phyloP scores from a whole-genome alignment of 139 green algal species.

The Mesotaenium endlicherianum region DNA sequence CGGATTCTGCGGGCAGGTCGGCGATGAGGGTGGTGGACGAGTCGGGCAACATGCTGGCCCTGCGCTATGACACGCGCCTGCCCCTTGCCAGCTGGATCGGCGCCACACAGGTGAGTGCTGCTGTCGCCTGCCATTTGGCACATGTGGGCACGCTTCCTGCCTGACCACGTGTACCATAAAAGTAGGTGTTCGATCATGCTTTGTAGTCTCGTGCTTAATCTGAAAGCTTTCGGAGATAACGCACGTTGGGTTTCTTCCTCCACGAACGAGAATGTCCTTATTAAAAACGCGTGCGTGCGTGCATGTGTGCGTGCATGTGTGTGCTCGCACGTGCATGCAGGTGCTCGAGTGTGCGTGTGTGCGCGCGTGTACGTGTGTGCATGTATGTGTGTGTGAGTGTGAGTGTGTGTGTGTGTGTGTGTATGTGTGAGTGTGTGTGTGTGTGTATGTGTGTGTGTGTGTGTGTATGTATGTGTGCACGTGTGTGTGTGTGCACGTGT shows the following conservation, averaged over 20 bases:
- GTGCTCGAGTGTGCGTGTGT: neutral
- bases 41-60: conserved; percentile 9
- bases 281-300: too few relatives aligned
- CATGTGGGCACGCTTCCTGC: neutral
- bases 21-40: conserved; percentile 12
- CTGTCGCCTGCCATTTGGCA: too few relatives aligned
- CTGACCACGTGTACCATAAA: neutral
- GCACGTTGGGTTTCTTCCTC: too few relatives aligned
- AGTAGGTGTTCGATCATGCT: too few relatives aligned
- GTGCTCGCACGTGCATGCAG: neutral
- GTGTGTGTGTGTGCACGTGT: neutral
- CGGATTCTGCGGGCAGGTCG: neutral
- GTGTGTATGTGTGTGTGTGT: neutral
- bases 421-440: neutral
- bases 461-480: neutral
- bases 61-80: conserved; percentile 21
- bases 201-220: too few relatives aligned
- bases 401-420: neutral
- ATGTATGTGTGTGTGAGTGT: neutral
- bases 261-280: too few relatives aligned
- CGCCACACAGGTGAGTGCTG: neutral
- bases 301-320: too few relatives aligned
- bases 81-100: neutral
- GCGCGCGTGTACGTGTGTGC: neutral
- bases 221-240: too few relatives aligned